A percentile compares a stretch with the other conserved stretches of the same genome.
Evolutionary conservation across 495 filamentous ascomycete genomes (phyloP).

Genomic region (Aspergillus incahuasiensis): DNA sequence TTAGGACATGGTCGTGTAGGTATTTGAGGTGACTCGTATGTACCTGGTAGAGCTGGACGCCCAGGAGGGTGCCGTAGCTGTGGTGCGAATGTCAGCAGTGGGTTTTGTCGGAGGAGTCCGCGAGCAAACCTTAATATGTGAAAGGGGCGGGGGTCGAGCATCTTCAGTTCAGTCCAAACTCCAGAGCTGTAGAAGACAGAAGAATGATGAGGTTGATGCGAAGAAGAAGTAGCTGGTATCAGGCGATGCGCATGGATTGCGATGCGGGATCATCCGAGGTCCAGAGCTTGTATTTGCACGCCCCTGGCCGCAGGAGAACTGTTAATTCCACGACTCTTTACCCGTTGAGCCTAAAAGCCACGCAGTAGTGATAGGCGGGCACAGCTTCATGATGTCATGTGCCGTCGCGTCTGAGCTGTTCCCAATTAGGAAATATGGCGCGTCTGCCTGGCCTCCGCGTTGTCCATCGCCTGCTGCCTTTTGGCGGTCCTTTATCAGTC

Average conservation of each 20-base stretch:
- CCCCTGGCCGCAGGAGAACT: background rate
- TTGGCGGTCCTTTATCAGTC: constrained; percentile 11
- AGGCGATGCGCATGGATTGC: background rate
- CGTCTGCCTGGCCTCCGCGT: constrained; percentile 36
- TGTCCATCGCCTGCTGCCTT: constrained; percentile 14
- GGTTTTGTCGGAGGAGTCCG: background rate
- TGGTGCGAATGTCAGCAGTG: constrained; percentile 22
- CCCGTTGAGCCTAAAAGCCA: background rate
- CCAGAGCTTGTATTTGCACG: constrained; percentile 9
- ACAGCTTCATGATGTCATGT: constrained; percentile 41
- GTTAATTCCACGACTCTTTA: background rate
- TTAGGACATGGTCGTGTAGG: background rate
- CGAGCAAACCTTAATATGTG: constrained; percentile 66
- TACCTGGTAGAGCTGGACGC: constrained; percentile 76
- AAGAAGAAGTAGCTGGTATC: background rate
- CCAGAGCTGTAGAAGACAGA: constrained; percentile 8
- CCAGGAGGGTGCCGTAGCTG: constrained; percentile 76
- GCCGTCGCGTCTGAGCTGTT: constrained; percentile 29
- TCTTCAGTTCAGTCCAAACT: constrained; percentile 15
- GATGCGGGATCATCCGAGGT: constrained; percentile 2
- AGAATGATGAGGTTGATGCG: constrained; percentile 60
- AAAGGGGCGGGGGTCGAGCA: constrained; percentile 61
- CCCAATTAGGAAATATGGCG: constrained; percentile 44
- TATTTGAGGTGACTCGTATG: constrained; percentile 1
- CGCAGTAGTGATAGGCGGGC: background rate